These are phyloP conservation scores for Lizonia empirigonia DNA, from an alignment of 2,329 filamentous ascomycete genomes.

Conservation along the genomic window DNA sequence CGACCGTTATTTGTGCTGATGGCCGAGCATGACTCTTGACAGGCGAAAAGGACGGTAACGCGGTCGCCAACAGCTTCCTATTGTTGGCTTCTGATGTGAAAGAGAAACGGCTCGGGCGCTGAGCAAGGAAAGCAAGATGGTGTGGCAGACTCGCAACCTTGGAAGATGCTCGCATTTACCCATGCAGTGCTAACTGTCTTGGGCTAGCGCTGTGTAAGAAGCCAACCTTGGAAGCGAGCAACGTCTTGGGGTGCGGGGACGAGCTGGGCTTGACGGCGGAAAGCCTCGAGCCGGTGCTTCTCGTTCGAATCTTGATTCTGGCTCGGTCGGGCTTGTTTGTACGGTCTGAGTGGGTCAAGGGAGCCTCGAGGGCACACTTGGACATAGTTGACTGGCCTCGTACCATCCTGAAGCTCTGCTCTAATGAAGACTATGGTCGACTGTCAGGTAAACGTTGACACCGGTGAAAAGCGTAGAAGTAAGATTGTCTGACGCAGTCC, in stretches of 20 bases:
- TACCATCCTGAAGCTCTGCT: background rate
- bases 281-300: background rate
- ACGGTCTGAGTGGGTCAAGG: background rate
- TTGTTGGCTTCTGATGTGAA: background rate
- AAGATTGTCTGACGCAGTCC: background rate
- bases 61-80: background rate
- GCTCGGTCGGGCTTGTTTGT: background rate
- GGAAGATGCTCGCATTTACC: background rate
- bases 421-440: background rate
- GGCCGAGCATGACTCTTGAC: background rate
- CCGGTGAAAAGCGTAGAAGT: background rate
- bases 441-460: too few relatives aligned
- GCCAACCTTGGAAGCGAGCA: conserved; percentile 7
- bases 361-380: background rate
- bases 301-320: background rate
- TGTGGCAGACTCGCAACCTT: background rate
- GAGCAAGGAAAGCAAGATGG: background rate
- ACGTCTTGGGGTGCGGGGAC: conserved; percentile 4
- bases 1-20: background rate
- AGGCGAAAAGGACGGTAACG: too few relatives aligned
- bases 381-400: background rate
- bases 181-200: background rate
- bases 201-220: background rate
- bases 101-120: background rate
- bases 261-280: background rate